Conservation (phyloP, 164 flowering plant genomes). For the Piper betle region DNA sequence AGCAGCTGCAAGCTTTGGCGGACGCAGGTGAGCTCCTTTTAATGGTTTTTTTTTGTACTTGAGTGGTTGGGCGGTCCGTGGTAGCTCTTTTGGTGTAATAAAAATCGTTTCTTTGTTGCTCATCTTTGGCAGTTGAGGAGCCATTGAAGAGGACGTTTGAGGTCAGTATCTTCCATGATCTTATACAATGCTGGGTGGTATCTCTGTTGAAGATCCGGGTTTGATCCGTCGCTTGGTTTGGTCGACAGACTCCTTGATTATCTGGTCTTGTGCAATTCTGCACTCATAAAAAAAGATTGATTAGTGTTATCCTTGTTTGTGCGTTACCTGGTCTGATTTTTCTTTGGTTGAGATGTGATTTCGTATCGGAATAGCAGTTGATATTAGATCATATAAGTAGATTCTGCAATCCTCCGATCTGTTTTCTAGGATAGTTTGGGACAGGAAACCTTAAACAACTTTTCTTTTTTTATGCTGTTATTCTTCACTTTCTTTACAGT, state of each 20-base stretch:
- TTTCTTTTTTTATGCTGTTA: no score
- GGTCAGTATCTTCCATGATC: constrained; percentile 11
- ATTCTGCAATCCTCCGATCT: no score
- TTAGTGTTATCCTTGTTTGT: no score
- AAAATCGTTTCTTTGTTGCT: background rate
- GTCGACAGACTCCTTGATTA: background rate
- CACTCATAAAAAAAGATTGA: no score
- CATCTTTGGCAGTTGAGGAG: constrained; percentile 19
- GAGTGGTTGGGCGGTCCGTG: background rate
- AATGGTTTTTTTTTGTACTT: background rate
- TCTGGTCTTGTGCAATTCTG: background rate
- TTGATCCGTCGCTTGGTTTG: background rate
- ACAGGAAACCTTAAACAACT: no score
- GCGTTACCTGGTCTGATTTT: no score
- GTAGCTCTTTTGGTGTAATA: background rate
- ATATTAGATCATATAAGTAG: no score
- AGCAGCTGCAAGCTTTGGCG: constrained; percentile 33
- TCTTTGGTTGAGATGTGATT: no score
- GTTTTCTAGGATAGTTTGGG: no score
- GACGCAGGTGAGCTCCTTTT: constrained; percentile 31
- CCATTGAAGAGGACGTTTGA: constrained; percentile 19
- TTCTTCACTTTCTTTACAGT: no score
- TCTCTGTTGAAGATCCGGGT: background rate
- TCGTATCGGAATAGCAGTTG: no score
- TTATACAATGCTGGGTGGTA: background rate